Evolutionary conservation across 805 yeast species (phyloP).

Genomic region (Ogataea naganishii): DNA sequence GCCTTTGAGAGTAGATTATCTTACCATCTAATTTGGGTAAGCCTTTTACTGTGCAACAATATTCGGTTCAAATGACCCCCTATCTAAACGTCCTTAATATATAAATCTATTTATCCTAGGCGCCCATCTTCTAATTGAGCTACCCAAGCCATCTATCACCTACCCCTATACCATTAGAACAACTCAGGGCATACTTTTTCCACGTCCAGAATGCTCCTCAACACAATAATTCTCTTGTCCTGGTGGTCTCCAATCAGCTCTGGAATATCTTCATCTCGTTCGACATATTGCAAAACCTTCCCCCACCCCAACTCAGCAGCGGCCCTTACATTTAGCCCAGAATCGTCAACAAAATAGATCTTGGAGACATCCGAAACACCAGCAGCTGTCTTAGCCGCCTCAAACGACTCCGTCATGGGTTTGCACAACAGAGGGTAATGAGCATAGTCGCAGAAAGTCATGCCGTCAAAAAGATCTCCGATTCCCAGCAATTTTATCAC

Average conservation of each 20-base stretch:
- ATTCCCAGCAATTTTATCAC: constrained; percentile 74
- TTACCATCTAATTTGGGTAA: no score
- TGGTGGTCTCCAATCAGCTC: constrained; percentile 23
- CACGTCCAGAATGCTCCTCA: constrained; percentile 51
- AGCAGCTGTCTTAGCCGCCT: constrained; percentile 56
- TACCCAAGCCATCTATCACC: no score
- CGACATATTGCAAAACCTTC: constrained; percentile 65
- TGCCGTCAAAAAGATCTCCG: constrained; percentile 91
- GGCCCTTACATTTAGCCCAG: constrained; percentile 67
- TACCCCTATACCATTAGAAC: constrained; percentile 25
- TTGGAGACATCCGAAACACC: constrained; percentile 39
- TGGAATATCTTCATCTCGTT: constrained; percentile 47
- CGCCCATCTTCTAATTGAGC: no score
- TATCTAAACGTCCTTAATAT: no score
- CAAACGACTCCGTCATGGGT: constrained; percentile 71
- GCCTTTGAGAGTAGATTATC: no score
- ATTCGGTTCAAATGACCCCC: no score
- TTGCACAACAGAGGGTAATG: constrained; percentile 69
- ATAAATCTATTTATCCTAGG: no score
- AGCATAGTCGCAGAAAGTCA: constrained; percentile 85
- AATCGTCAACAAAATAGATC: constrained; percentile 82
- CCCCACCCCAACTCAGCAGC: constrained; percentile 69
- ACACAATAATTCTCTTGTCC: constrained; percentile 33
- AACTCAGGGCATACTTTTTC: constrained; percentile 43
- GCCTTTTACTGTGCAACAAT: no score